These are phyloP conservation scores for Epichloe typhina DNA, from an alignment of 2,329 filamentous ascomycete genomes.

Conservation along the genomic window DNA sequence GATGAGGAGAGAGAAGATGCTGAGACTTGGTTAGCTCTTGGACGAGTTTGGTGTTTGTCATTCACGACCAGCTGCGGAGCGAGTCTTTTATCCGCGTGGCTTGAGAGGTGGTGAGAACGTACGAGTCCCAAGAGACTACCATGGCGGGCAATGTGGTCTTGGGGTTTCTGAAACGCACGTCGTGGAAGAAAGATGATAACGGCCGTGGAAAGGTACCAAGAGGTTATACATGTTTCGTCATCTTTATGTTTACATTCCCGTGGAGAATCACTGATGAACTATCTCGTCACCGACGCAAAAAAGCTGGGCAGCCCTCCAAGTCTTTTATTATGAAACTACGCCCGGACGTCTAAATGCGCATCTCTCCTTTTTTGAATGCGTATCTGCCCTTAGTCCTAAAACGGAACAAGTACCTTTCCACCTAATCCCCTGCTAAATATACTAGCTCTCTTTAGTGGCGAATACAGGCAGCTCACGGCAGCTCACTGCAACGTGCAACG, in stretches of 20 bases:
- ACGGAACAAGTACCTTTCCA: too few relatives aligned
- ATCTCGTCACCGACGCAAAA: too few relatives aligned
- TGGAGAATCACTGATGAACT: too few relatives aligned
- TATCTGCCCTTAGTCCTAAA: too few relatives aligned
- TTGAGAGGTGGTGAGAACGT: background rate
- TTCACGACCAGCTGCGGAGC: background rate
- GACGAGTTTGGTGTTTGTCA: background rate
- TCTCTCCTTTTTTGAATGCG: too few relatives aligned
- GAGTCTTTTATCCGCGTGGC: background rate
- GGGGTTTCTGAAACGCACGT: background rate
- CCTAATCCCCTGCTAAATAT: too few relatives aligned
- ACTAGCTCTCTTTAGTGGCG: too few relatives aligned
- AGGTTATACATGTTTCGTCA: too few relatives aligned
- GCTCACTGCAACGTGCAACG: too few relatives aligned
- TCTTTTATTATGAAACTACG: background rate
- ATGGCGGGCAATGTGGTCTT: slow-evolving; percentile 4
- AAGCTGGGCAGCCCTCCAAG: background rate
- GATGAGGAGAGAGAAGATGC: slow-evolving; percentile 41
- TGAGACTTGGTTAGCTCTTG: background rate
- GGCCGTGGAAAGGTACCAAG: background rate
- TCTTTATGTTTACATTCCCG: too few relatives aligned
- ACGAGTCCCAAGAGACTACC: slow-evolving; percentile 9
- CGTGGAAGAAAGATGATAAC: background rate
- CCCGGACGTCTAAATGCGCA: too few relatives aligned
- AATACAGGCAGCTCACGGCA: too few relatives aligned